These are phyloP conservation scores for Mycena albidolilacea DNA, from an alignment of 768 basidiomycete genomes.

Conservation along the genomic window DNA sequence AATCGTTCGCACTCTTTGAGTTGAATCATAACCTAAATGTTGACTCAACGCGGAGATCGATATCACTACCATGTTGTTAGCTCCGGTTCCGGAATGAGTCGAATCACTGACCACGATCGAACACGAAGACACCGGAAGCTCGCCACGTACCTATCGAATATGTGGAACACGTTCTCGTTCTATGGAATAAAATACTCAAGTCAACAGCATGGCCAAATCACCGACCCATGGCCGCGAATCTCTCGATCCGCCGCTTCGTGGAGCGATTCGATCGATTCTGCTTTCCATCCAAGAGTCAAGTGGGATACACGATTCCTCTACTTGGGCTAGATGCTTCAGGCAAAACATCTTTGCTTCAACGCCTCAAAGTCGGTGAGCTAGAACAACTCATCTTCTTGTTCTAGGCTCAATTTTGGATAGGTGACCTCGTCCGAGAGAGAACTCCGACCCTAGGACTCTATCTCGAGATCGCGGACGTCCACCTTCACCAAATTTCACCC, in stretches of 20 bases:
- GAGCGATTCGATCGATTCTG: constrained; percentile 44
- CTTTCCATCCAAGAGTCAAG: constrained; percentile 25
- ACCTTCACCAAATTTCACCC: constrained; percentile 27
- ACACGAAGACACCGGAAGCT: neutral
- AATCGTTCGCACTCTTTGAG: too few species aligned
- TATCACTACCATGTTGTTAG: neutral
- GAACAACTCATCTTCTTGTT: neutral
- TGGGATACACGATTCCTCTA: constrained; percentile 39
- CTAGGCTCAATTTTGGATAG: constrained; percentile 1
- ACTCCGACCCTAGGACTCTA: constrained; percentile 67
- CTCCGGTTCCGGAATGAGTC: constrained; percentile 20
- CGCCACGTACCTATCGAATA: neutral
- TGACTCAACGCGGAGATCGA: neutral
- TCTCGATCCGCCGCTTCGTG: constrained; percentile 47
- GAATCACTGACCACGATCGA: neutral
- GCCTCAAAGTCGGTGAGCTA: constrained; percentile 51
- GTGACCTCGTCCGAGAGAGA: constrained; percentile 52
- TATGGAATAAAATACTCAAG: neutral
- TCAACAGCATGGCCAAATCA: too few species aligned
- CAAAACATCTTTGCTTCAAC: constrained; percentile 64
- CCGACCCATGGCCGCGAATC: constrained; percentile 7
- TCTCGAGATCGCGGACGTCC: constrained; percentile 66
- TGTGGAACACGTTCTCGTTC: constrained; percentile 1
- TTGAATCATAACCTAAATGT: too few species aligned
- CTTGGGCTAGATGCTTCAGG: constrained; percentile 58